Evolutionary conservation across 768 basidiomycete species (phyloP).

Genomic region (Xanthoconium stramineum): DNA sequence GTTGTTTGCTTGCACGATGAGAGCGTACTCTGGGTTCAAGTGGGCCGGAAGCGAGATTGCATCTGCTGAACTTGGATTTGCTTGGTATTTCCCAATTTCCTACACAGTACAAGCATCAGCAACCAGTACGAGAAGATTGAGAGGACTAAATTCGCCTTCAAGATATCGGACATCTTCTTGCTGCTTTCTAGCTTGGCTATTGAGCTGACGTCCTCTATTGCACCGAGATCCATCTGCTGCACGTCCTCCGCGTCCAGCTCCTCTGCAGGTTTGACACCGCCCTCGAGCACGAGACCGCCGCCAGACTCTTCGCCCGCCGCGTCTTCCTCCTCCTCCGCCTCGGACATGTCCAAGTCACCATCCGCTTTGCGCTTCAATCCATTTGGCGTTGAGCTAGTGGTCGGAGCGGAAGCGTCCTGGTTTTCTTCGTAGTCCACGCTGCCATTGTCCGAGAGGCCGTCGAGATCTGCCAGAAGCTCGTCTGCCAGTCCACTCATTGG

Average conservation of each 20-base stretch:
- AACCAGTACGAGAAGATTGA: not conserved
- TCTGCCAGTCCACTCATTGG: slow-evolving; percentile 82
- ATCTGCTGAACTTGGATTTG: slow-evolving; percentile 73
- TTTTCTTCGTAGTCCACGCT: slow-evolving; percentile 48
- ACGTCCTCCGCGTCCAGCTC: slow-evolving; percentile 94
- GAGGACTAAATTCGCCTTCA: slow-evolving; percentile 52
- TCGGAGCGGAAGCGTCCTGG: slow-evolving; percentile 23
- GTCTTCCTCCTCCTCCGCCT: slow-evolving; percentile 37
- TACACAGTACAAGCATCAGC: slow-evolving; percentile 29
- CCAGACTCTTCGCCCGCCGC: slow-evolving; percentile 39
- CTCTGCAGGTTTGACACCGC: slow-evolving; percentile 90
- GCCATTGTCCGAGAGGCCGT: slow-evolving; percentile 73
- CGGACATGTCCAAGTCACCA: slow-evolving; percentile 53
- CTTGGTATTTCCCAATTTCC: slow-evolving; percentile 89
- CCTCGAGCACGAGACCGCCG: slow-evolving; percentile 70
- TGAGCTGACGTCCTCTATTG: slow-evolving; percentile 79
- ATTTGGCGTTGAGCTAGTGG: slow-evolving; percentile 22
- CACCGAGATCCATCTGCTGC: slow-evolving; percentile 86
- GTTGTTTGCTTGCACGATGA: slow-evolving; percentile 98
- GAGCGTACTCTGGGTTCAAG: slow-evolving; percentile 90
- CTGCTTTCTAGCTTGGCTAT: slow-evolving; percentile 89
- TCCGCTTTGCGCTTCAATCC: slow-evolving; percentile 65
- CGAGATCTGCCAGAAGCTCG: slow-evolving; percentile 90
- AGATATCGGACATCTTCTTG: slow-evolving; percentile 82
- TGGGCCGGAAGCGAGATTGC: slow-evolving; percentile 78